Base-by-base conservation (phyloP, 1,284 basidiomycete species). In the Cryptococcus jaspeensis region DNA sequence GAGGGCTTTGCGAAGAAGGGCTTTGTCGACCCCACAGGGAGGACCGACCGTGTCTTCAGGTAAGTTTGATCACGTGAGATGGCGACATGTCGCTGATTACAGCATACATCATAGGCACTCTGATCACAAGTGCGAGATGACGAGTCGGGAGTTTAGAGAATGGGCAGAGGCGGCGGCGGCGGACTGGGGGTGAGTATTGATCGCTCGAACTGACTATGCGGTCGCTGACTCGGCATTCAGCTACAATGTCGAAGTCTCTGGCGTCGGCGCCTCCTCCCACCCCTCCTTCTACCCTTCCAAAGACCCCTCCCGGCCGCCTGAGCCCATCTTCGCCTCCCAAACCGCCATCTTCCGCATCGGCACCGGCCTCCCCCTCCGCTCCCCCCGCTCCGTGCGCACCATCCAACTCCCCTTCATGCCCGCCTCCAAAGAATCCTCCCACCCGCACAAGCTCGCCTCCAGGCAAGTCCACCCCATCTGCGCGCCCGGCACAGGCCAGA, bases 91-190 rank as follows among this genome's bases (percentile, higher is more conserved):
- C 13, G 18, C 50, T 47, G 36, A n/a, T 50, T 46, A 37, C 22
- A n/a, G 22, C 18, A 8, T 39, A 6, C n/a, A n/a, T n/a, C n/a
- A n/a, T 50, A 66, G 65, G 20, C 73, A 97, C 71, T 73, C 80
- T 20, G 93, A 96, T 69, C 94, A 97, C 78, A 90, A 94, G 72
- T 90, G 95, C 67, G 93, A 97, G 75, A 95, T 90, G 89, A 95
- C 90, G 0, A 75, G 79, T 0, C 83, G 84, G 3, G 93, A 96
- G 72, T 96, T 94, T 73, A 71, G 77, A 32, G 65, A 69, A 9
- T 96, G 90, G 88, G 92, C 72, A 15, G 66, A 77, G 23, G 73
- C 71, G 0, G 81, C 80, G 2, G 89, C 88, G 0, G 74, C 75
- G 9, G 82, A 84, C 59, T 93, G 88, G 87, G 90, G 88, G 5